phyloP scores from a whole-genome alignment of 2,329 filamentous ascomycete genomes.

The Phialocephala subalpina region DNA sequence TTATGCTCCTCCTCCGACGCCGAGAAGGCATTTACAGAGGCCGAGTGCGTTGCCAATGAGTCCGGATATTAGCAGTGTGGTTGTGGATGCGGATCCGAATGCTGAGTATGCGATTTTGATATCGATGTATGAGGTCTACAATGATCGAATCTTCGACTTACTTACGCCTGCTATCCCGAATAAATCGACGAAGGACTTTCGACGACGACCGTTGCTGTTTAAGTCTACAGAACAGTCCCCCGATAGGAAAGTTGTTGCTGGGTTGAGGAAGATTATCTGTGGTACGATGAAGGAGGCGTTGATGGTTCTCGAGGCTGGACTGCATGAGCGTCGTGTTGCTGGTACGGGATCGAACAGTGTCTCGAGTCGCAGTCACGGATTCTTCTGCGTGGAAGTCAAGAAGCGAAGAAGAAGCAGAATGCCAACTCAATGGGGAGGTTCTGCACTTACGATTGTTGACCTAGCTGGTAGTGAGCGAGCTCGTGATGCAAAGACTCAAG shows the following conservation, averaged over 20 bases:
- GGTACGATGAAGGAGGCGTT: conserved; percentile 83
- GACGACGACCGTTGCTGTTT: conserved; percentile 86
- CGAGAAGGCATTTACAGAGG: conserved; percentile 68
- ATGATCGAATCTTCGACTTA: conserved; percentile 96
- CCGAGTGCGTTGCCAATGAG: conserved; percentile 75
- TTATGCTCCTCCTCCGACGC: conserved; percentile 61
- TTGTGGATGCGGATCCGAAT: conserved; percentile 70
- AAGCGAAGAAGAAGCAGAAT: conserved; percentile 67
- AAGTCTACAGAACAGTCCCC: conserved; percentile 89
- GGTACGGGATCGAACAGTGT: conserved; percentile 94
- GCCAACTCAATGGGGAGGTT: conserved; percentile 74
- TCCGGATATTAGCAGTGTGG: conserved; percentile 77
- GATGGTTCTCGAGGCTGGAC: conserved; percentile 87
- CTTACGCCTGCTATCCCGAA: conserved; percentile 70
- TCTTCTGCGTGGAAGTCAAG: conserved; percentile 95
- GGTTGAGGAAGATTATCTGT: conserved; percentile 89
- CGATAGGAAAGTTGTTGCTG: conserved; percentile 93
- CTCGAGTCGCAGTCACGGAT: conserved; percentile 92
- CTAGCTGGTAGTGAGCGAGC: conserved; percentile 93
- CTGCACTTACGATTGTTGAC: conserved; percentile 87
- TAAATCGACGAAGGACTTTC: conserved; percentile 71
- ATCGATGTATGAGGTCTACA: conserved; percentile 99
- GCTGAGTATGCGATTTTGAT: conserved; percentile 88
- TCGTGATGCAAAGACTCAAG: conserved; percentile 91
- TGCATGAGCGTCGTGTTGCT: conserved; percentile 86